These are phyloP conservation scores for Pseudogymnoascus sp. DNA, from an alignment of 2,329 filamentous ascomycete species.

Conservation along the genomic window DNA sequence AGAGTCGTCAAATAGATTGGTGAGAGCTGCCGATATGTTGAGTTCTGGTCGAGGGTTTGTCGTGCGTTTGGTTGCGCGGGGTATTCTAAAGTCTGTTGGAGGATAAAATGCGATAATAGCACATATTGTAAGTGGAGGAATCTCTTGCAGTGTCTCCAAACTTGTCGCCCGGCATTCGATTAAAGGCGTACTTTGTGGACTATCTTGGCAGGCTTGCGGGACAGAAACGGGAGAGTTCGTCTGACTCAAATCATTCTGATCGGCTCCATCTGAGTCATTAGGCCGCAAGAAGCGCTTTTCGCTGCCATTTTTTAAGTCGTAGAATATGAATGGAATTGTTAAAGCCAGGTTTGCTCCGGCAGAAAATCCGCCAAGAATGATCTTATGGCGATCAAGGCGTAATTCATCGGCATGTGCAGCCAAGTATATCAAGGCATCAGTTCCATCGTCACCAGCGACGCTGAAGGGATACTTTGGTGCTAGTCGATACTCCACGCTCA, in stretches of 20 bases:
- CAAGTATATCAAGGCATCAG: constrained; percentile 57
- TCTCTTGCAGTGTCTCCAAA: constrained; percentile 24
- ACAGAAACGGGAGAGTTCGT: neutral
- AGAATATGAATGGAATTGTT: constrained; percentile 40
- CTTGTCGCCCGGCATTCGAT: constrained; percentile 24
- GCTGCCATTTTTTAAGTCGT: constrained; percentile 34
- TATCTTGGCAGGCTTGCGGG: neutral
- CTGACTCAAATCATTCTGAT: neutral
- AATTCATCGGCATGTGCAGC: constrained; percentile 49
- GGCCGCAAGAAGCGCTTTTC: constrained; percentile 30
- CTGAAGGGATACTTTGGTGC: constrained; percentile 60
- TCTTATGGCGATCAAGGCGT: constrained; percentile 46
- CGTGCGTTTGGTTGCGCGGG: constrained; percentile 48
- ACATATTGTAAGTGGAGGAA: constrained; percentile 40
- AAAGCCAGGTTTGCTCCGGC: constrained; percentile 41
- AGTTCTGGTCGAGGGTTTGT: constrained; percentile 48
- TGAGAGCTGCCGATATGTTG: constrained; percentile 50
- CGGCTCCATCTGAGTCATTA: neutral
- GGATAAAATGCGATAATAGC: constrained; percentile 57
- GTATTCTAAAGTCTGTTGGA: constrained; percentile 52
- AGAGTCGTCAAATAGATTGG: constrained; percentile 55
- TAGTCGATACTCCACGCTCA: constrained; percentile 62
- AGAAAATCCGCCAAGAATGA: constrained; percentile 58
- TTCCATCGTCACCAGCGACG: constrained; percentile 57
- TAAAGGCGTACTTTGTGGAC: constrained; percentile 14